Conservation (phyloP, 2,329 filamentous ascomycete species). For the Fusarium euwallaceae region DNA sequence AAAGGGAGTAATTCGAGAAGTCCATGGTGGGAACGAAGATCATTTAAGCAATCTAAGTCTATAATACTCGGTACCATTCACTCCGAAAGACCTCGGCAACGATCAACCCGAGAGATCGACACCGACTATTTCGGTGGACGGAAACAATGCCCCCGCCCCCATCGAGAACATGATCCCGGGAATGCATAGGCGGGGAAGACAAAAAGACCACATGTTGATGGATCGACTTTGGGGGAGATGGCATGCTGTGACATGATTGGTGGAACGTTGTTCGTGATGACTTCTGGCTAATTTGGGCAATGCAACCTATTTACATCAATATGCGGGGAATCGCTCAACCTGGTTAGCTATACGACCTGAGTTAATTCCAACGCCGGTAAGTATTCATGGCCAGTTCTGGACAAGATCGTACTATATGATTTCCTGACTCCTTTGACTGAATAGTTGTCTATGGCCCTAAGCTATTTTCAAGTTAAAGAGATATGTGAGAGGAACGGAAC, state of each 20-base stretch:
- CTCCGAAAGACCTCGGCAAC: slow-evolving; percentile 17
- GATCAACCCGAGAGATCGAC: background rate
- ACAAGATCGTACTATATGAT: no score
- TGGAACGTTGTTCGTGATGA: background rate
- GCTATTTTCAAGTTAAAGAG: no score
- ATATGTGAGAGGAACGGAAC: no score
- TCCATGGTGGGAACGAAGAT: background rate
- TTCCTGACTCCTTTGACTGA: background rate
- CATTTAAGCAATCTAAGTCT: background rate
- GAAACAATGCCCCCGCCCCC: slow-evolving; percentile 20
- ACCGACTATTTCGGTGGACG: background rate
- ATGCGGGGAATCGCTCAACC: background rate
- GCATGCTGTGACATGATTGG: background rate
- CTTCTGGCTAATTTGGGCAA: slow-evolving; percentile 3
- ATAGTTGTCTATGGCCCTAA: no score
- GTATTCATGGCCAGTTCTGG: background rate
- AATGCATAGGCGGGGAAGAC: background rate
- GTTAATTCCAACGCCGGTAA: background rate
- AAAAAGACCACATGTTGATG: background rate
- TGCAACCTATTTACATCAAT: background rate
- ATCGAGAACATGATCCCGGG: background rate
- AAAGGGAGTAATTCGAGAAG: no score
- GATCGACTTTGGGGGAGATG: background rate
- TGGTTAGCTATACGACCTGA: background rate
- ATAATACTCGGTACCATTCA: slow-evolving; percentile 1